Base-by-base conservation (phyloP, 2,329 filamentous ascomycete genomes). In the Ophioceras dolichostomum region DNA sequence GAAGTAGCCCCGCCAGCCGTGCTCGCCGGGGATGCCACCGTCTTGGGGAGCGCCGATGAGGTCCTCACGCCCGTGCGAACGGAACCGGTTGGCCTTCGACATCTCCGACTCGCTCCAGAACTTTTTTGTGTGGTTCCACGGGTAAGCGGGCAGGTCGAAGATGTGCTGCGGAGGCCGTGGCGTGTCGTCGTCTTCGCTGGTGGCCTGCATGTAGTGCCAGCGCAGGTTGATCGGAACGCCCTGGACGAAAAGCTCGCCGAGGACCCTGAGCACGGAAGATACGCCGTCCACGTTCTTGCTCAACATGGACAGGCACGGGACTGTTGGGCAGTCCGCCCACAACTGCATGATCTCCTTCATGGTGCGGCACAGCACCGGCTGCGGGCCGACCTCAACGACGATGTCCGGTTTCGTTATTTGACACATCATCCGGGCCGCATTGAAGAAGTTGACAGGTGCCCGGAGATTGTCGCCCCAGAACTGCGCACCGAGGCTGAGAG, bases 1-100 rank as follows among this genome's bases (percentile, higher is more conserved):
- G 9, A 68, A 50, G 14, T 65, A 50, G 34, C 65, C 64, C 13
- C 66, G 55, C 68, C 68, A 72, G 8, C 46, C 40, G 3, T 55
- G 54, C 3, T 50, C 45, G 9, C 52, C 36, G 1, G 53, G 49
- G 7, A 36, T 42, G 3, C 55, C 55, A 13, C 36, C 41, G 13
- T 45, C 42, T 3, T 45, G 27, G 0, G 43, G 47, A 1, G 45
- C 41, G 2, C 47, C 47, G 3, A 61, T 48, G 3, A 51, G 47
- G 21, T 56, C 50, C 5, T 54, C 48, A 4, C 48, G 41, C 1
- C 44, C 45, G 3, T 47, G 36, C 10, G 44, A 36, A 3, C 56
- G 54, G 10, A 57, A 47, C 8, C 58, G 48, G 21, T 50, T 55
- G 18, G 51, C 48, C 2, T 42, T 44, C 26, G 51, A 58, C 4